Base-by-base conservation (phyloP, 345 rosid genomes). In the Salix purpurea region DNA sequence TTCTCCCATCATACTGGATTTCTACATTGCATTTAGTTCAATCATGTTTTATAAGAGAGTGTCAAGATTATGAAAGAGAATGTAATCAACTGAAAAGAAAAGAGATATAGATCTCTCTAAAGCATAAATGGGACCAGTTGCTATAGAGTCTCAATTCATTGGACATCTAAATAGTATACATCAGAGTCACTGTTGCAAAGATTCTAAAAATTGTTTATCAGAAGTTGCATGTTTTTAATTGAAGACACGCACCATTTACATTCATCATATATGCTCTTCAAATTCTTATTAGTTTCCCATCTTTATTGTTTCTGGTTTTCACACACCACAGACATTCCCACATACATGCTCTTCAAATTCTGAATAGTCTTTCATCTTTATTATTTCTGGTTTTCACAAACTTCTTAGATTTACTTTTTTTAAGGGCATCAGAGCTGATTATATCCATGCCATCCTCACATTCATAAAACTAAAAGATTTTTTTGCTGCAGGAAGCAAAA, bases 401-500 rank as follows among this genome's bases (percentile, higher is more conserved):
- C 26, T 56, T 7, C 60, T 52, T 54, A 9, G 10, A 19, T 52
- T 18, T 52, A 52, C n/a, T 52, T 52, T 16, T 56, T 21, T n/a
- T 2, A 56, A 21, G 61, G 61, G 5, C 61, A 56, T n/a, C 23
- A 56, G 12, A 56, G 23, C 23, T 56, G 26, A n/a, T 56, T 56
- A n/a, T n/a, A 56, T 8, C 61, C 10, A 56, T 56, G 12, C n/a
- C 61, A 21, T n/a, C 13, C 4, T 56, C 26, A 1, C 26, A 21
- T 4, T 56, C 61, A 16, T n/a, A 74, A 24, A 48, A 54, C 75
- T 74, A 3, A 79, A 68, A 34, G 24, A 7, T 40, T 30, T 66
- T 66, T n/a, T 50, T 21, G 61, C 10, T 72, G 65, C 85, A 84
- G 92, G 84, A 62, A 40, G 30, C 28, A 52, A 28, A 4, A 70